Conservation (phyloP, 2,329 filamentous ascomycete species). For the Neoscytalidium dimidiatum region DNA sequence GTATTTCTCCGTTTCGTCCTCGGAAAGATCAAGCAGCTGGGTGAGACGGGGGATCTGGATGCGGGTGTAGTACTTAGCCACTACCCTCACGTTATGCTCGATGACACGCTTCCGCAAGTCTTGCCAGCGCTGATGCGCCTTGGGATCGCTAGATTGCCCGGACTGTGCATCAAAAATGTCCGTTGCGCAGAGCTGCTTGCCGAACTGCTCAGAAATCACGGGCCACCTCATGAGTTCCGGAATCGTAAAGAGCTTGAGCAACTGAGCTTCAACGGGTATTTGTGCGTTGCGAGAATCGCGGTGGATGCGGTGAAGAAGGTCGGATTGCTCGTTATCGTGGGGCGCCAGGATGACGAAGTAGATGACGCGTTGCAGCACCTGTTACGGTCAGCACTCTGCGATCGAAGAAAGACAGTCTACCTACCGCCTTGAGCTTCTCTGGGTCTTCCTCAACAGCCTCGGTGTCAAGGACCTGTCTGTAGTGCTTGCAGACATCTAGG, state of each 20-base stretch:
- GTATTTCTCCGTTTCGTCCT: slow-evolving; percentile 98
- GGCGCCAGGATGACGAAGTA: slow-evolving; percentile 97
- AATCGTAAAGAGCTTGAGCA: slow-evolving; percentile 92
- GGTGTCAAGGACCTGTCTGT: slow-evolving; percentile 93
- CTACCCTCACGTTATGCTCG: slow-evolving; percentile 96
- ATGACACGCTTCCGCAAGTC: slow-evolving; percentile 97
- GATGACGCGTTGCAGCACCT: slow-evolving; percentile 92
- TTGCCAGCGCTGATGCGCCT: slow-evolving; percentile 84
- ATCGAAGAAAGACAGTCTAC: neutral
- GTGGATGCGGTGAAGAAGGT: slow-evolving; percentile 90
- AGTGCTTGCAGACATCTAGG: slow-evolving; percentile 96
- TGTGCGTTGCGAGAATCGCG: slow-evolving; percentile 79
- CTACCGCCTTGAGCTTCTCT: slow-evolving; percentile 79
- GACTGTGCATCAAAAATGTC: slow-evolving; percentile 80
- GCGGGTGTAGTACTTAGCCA: slow-evolving; percentile 98
- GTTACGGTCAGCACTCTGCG: slow-evolving; percentile 22
- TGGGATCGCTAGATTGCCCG: slow-evolving; percentile 69
- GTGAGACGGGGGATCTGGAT: slow-evolving; percentile 91
- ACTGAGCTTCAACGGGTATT: slow-evolving; percentile 77
- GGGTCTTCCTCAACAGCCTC: slow-evolving; percentile 92
- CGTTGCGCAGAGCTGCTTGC: slow-evolving; percentile 80
- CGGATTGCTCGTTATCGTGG: slow-evolving; percentile 97
- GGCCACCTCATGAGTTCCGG: slow-evolving; percentile 99
- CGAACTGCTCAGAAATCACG: slow-evolving; percentile 84
- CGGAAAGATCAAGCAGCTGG: slow-evolving; percentile 84